Conservation (phyloP, 352 stramenopile genomes). For the Phytophthora citricola region DNA sequence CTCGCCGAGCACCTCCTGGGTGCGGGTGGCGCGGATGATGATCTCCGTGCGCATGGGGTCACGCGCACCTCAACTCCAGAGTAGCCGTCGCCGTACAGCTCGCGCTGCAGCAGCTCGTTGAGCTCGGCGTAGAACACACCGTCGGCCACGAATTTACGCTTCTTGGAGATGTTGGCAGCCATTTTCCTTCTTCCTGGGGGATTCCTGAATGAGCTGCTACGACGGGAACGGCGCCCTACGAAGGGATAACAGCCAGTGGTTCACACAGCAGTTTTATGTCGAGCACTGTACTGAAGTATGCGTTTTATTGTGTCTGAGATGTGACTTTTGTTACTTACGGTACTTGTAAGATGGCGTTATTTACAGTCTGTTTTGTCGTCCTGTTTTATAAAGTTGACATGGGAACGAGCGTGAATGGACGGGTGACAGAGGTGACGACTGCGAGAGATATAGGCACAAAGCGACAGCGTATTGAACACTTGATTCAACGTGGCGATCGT, state of each 20-base stretch:
- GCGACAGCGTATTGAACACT: slow-evolving; percentile 57
- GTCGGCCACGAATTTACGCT: slow-evolving; percentile 99
- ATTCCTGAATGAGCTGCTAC: slow-evolving; percentile 38
- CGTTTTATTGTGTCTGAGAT: no score
- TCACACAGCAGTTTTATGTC: slow-evolving; percentile 1
- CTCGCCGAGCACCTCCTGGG: slow-evolving; percentile 99
- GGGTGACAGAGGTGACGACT: no score
- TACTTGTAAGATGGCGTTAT: background rate
- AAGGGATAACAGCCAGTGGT: slow-evolving; percentile 27
- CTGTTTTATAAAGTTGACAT: no score
- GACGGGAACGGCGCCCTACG: background rate
- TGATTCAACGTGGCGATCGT: slow-evolving; percentile 56
- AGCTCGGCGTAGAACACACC: slow-evolving; percentile 99
- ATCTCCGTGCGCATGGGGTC: slow-evolving; percentile 99
- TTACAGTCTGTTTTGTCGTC: no score
- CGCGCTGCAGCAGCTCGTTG: slow-evolving; percentile 98
- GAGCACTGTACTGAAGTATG: background rate
- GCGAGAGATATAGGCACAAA: slow-evolving; percentile 38
- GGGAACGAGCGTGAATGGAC: background rate
- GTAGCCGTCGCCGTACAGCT: slow-evolving; percentile 99
- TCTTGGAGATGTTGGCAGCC: slow-evolving; percentile 97
- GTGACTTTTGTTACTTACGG: background rate
- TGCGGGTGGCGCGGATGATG: slow-evolving; percentile 99
- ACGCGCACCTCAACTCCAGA: slow-evolving; percentile 98
- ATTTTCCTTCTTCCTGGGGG: slow-evolving; percentile 51